Conservation (phyloP, 768 basidiomycete species). For the Russula griseocarnosa region DNA sequence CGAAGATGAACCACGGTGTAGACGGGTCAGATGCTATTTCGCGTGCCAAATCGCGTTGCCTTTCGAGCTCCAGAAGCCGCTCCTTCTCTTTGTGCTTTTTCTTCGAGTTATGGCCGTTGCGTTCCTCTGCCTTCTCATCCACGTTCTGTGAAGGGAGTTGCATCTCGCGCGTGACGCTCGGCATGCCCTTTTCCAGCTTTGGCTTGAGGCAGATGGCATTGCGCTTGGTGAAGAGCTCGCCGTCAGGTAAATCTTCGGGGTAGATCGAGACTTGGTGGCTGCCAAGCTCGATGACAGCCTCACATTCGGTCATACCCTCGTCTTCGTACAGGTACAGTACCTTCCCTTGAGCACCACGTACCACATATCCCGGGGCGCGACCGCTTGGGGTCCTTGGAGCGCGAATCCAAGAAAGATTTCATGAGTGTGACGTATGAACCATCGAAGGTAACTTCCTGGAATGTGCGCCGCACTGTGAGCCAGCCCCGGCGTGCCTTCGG, state of each 20-base stretch:
- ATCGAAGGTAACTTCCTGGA: conserved; percentile 60
- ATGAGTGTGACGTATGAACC: conserved; percentile 76
- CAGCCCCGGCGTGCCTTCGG: conserved; percentile 72
- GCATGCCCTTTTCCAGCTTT: conserved; percentile 40
- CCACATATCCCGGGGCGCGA: conserved; percentile 91
- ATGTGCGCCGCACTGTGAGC: conserved; percentile 78
- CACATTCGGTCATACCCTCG: conserved; percentile 85
- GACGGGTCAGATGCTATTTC: conserved; percentile 50
- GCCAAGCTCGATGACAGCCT: conserved; percentile 82
- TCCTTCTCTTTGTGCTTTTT: conserved; percentile 42
- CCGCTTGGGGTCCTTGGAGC: conserved; percentile 79
- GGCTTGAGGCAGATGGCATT: conserved; percentile 81
- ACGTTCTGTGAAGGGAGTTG: conserved; percentile 32
- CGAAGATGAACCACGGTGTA: conserved; percentile 91
- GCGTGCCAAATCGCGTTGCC: conserved; percentile 37
- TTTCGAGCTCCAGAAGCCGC: conserved; percentile 35
- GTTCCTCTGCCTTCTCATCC: conserved; percentile 39
- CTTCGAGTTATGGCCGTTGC: conserved; percentile 42
- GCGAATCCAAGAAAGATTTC: conserved; percentile 72
- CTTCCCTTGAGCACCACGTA: conserved; percentile 86
- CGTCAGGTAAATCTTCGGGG: conserved; percentile 73
- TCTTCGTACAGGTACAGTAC: conserved; percentile 93
- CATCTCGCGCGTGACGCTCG: conserved; percentile 55
- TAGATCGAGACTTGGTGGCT: conserved; percentile 72
- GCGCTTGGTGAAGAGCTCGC: conserved; percentile 85